Evolutionary conservation across 495 filamentous ascomycete genomes (phyloP).

Genomic region (Cercophora samala): DNA sequence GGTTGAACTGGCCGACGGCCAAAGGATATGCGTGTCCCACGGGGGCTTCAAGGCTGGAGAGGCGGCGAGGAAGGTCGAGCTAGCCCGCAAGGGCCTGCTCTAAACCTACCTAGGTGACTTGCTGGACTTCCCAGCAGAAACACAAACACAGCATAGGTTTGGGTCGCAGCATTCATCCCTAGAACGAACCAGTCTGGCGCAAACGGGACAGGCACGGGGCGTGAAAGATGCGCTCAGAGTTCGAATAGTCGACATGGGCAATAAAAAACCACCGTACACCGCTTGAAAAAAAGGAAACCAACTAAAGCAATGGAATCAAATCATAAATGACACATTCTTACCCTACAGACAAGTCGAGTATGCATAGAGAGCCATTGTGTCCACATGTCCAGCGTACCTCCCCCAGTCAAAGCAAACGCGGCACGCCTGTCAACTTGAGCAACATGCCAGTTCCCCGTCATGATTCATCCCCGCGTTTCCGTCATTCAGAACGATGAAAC

Average conservation of each 20-base stretch:
- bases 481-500: background rate
- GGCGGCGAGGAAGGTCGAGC: constrained; percentile 71
- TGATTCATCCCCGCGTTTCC: background rate
- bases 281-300: background rate
- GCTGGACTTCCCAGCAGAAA: too few relatives aligned
- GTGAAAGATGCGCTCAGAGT: background rate
- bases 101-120: too few relatives aligned
- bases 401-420: background rate
- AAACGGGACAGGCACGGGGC: background rate
- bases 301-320: background rate
- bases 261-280: background rate
- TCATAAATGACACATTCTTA: background rate
- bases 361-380: background rate
- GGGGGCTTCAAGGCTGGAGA: constrained; percentile 76
- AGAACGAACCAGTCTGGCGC: background rate
- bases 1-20: constrained; percentile 78
- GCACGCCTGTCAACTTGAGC: too few relatives aligned
- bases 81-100: constrained; percentile 78
- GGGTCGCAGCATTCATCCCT: background rate
- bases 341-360: background rate
- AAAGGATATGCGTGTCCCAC: constrained; percentile 73
- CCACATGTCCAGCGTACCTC: background rate
- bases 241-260: background rate
- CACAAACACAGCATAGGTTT: background rate
- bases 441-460: background rate